phyloP scores from a whole-genome alignment of 2,329 filamentous ascomycete genomes.

The Fusarium keratoplasticum region DNA sequence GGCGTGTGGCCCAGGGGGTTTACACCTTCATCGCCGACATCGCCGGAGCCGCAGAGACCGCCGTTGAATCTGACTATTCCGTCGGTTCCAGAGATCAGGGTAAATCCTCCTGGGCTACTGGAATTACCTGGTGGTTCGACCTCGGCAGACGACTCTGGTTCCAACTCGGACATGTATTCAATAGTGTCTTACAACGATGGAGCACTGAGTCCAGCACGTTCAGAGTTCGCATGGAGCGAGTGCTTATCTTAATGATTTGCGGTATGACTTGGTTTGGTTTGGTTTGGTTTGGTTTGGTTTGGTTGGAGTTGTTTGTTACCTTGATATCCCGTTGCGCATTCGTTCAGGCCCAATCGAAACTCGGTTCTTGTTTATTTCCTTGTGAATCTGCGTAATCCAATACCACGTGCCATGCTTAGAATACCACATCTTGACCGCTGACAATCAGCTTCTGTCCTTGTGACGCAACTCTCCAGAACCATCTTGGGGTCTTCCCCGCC shows the following conservation, averaged over 20 bases:
- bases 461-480: conserved; percentile 29
- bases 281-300: not conserved
- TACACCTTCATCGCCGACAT: conserved; percentile 4
- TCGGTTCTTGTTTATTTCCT: conserved; percentile 25
- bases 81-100: conserved; percentile 19
- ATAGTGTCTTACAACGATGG: conserved; percentile 22
- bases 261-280: not conserved
- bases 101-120: conserved; percentile 3
- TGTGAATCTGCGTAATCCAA: conserved; percentile 18
- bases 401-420: conserved; percentile 26
- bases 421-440: conserved; percentile 8
- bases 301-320: conserved; percentile 1
- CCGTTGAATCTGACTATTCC: conserved; percentile 9
- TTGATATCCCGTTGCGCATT: not conserved
- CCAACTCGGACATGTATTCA: conserved; percentile 26
- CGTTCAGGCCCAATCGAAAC: not conserved
- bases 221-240: conserved; percentile 9
- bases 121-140: conserved; percentile 23
- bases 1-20: not conserved
- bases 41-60: conserved; percentile 5
- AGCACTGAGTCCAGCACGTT: conserved; percentile 25
- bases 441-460: conserved; percentile 22
- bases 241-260: not conserved
- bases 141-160: conserved; percentile 29
- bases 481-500: conserved; percentile 30